phyloP scores from a whole-genome alignment of 2,329 filamentous ascomycete species.

The Fusarium chlamydosporum region DNA sequence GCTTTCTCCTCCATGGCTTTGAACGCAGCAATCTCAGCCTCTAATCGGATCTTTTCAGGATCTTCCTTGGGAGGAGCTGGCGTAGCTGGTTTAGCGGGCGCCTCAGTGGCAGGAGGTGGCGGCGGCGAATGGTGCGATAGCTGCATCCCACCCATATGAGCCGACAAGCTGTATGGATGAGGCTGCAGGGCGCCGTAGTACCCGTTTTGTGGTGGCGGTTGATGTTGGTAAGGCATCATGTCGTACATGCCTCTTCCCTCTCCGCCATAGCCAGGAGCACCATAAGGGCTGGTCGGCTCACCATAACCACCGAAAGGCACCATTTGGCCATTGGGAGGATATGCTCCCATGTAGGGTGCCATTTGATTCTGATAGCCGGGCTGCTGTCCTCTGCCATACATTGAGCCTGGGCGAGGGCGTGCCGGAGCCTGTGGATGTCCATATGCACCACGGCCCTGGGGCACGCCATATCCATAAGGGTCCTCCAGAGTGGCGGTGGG shows the following conservation, averaged over 20 bases:
- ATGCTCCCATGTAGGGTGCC: slow-evolving; percentile 59
- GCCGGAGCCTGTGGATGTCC: slow-evolving; percentile 40
- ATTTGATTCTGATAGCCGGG: slow-evolving; percentile 64
- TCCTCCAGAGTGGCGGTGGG: slow-evolving; percentile 74
- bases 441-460: slow-evolving; percentile 58
- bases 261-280: slow-evolving; percentile 55
- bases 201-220: slow-evolving; percentile 37
- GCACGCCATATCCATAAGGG: slow-evolving; percentile 70
- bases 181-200: slow-evolving; percentile 54
- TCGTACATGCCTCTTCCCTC: slow-evolving; percentile 61
- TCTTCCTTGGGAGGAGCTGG: slow-evolving; percentile 62
- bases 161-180: slow-evolving; percentile 51
- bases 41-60: slow-evolving; percentile 72
- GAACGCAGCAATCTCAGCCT: slow-evolving; percentile 69
- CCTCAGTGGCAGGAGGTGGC: slow-evolving; percentile 57
- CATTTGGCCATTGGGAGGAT: slow-evolving; percentile 60
- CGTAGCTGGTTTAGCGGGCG: slow-evolving; percentile 59
- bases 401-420: slow-evolving; percentile 31
- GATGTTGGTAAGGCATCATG: slow-evolving; percentile 65
- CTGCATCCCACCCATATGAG: slow-evolving; percentile 59
- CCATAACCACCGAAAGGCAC: slow-evolving; percentile 60
- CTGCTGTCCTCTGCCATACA: slow-evolving; percentile 54
- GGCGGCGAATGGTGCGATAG: slow-evolving; percentile 51
- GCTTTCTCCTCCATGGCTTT: slow-evolving; percentile 62
- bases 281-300: slow-evolving; percentile 59